Percentiles rank a stretch among this genome's conserved stretches.
These are phyloP conservation scores for Nemania serpens DNA, from an alignment of 2,329 filamentous ascomycete species.

Conservation along the genomic window DNA sequence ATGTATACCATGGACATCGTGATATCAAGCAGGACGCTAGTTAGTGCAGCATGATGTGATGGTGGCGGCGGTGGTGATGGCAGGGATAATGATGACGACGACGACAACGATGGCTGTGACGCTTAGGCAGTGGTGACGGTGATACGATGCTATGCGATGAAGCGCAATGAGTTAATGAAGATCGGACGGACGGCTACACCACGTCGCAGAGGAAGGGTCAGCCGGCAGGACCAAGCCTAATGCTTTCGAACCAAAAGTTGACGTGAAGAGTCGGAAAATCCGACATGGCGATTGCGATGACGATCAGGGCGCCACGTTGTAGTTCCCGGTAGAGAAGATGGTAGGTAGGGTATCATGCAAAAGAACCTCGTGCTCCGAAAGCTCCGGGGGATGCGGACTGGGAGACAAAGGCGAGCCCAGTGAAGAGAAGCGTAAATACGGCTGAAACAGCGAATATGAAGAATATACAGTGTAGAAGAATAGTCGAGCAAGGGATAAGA, in stretches of 20 bases:
- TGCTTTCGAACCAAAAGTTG: not conserved
- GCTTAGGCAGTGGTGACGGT: not conserved
- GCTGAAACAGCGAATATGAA: no score
- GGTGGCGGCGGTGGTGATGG: not conserved
- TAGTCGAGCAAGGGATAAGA: not conserved
- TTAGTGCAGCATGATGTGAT: not conserved
- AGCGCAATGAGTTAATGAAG: not conserved
- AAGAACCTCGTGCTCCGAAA: no score
- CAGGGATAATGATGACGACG: not conserved
- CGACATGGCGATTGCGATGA: no score
- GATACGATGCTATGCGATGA: not conserved
- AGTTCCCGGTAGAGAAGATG: no score
- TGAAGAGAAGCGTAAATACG: no score
- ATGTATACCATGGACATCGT: not conserved
- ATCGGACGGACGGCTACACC: not conserved
- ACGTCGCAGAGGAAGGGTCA: no score
- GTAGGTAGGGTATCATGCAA: no score
- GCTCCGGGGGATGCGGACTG: no score
- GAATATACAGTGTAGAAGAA: not conserved
- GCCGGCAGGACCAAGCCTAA: not conserved
- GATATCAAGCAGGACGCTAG: conserved; percentile 4
- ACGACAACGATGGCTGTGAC: not conserved
- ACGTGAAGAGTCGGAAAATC: no score
- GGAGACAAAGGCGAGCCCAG: no score
- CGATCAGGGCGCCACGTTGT: no score